Evolutionary conservation across 2,329 filamentous ascomycete species (phyloP).

Genomic region (Orbilia brochopaga): DNA sequence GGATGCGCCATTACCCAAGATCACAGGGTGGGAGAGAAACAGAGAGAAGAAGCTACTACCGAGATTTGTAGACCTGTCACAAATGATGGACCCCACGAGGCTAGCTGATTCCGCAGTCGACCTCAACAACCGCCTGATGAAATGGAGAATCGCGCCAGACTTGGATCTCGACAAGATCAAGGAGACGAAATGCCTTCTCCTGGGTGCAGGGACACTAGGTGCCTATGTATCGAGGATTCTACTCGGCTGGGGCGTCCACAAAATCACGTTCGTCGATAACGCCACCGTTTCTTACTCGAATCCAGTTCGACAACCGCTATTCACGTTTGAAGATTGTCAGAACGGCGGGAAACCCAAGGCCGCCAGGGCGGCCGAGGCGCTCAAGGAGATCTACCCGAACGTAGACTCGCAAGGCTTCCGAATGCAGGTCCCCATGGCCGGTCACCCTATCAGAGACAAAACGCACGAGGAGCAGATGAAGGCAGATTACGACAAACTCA

Average conservation of each 20-base stretch:
- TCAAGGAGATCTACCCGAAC: conserved; percentile 87
- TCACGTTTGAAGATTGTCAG: conserved; percentile 85
- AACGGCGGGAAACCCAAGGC: conserved; percentile 86
- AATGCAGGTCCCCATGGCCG: conserved; percentile 91
- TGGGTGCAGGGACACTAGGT: conserved; percentile 90
- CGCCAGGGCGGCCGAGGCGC: conserved; percentile 74
- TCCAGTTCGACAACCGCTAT: conserved; percentile 91
- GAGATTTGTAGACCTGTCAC: conserved; percentile 79
- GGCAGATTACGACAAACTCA: conserved; percentile 75
- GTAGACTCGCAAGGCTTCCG: conserved; percentile 80
- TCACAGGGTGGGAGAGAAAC: conserved; percentile 94
- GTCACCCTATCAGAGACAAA: conserved; percentile 73
- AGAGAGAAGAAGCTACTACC: conserved; percentile 76
- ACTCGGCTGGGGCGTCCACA: conserved; percentile 92
- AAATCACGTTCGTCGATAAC: conserved; percentile 95
- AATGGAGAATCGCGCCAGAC: conserved; percentile 91
- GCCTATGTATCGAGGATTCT: conserved; percentile 91
- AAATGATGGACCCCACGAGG: conserved; percentile 84
- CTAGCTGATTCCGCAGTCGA: conserved; percentile 94
- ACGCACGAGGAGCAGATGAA: conserved; percentile 72
- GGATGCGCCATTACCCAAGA: conserved; percentile 71
- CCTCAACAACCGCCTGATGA: conserved; percentile 96
- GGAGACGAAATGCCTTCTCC: conserved; percentile 82
- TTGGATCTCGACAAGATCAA: conserved; percentile 89
- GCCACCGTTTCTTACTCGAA: conserved; percentile 94